Evolutionary conservation across 2,329 filamentous ascomycete species (phyloP), one percentile per base, ranked within the genome.

Genomic region (Penicillium sp.): DNA sequence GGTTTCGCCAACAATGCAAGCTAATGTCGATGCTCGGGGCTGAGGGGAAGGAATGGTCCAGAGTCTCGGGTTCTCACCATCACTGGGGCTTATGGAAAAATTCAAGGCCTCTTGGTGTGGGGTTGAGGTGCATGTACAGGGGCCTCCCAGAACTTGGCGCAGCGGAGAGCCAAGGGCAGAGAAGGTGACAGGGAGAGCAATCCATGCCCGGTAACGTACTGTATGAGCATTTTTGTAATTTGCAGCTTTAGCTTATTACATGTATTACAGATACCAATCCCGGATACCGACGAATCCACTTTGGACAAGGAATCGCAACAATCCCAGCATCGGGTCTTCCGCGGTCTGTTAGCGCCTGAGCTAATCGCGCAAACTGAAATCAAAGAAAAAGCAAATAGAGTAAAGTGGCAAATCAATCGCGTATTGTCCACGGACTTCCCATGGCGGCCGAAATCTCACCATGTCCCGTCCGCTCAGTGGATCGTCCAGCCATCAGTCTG

Each of bases 11-110:
- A 4, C 22, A 10, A 30, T 39, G 31, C 39, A 40, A 48, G 31
- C 36, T 42, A n/a, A 25, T 48, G 36, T 14, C n/a, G n/a, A n/a
- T n/a, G n/a, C n/a, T n/a, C n/a, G 31, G 28, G n/a, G 24, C 44
- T 22, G 39, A 25, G 41, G 43, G 7, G 16, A 31, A 42, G 42
- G 14, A 36, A 30, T 35, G 18, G 33, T 35, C 36, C 10, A 35
- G 35, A 25, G 50, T 2, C 33, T 20, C 28, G 40, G 14, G 16
- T 16, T 36, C 41, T n/a, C n/a, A n/a, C n/a, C n/a, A n/a, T n/a
- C n/a, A 27, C 41, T 51, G 50, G 51, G 51, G 45, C 49, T 55
- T 47, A 53, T 39, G 41, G 24, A 43, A 36, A 16, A 25, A n/a
- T 25, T 5, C 31, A 36, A 41, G 20, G 14, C 16, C 41, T 35